Conservation (phyloP, 2,329 filamentous ascomycete genomes). For the Trichophyton simii region DNA sequence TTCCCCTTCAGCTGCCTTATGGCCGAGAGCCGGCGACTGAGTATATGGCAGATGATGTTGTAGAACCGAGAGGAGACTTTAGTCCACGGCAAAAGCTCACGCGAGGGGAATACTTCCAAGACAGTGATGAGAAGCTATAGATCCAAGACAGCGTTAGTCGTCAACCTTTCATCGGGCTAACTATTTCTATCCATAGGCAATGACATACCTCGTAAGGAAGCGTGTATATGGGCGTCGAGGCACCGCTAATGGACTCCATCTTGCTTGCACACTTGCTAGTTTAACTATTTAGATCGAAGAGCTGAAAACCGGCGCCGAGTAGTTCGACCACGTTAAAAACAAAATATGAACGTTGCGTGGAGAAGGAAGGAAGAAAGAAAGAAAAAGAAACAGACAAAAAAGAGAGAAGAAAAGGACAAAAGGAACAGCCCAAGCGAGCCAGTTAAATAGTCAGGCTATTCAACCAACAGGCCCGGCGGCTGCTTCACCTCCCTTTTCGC, state of each 20-base stretch:
- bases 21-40: neutral
- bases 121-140: neutral
- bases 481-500: neutral
- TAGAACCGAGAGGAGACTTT: neutral
- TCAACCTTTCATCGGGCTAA: neutral
- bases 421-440: no score
- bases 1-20: neutral
- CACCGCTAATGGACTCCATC: neutral
- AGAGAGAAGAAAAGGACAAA: neutral
- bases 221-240: neutral
- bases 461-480: neutral
- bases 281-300: neutral
- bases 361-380: neutral
- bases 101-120: neutral
- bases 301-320: neutral
- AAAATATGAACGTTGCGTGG: neutral
- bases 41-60: constrained; percentile 1
- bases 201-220: neutral
- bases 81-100: neutral
- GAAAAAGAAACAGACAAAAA: neutral
- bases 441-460: no score
- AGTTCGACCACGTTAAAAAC: neutral
- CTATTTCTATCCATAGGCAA: neutral
- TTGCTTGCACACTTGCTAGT: neutral
- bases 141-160: neutral